Base-by-base conservation (phyloP, 495 filamentous ascomycete genomes). In the Opeltia flavorubescens region DNA sequence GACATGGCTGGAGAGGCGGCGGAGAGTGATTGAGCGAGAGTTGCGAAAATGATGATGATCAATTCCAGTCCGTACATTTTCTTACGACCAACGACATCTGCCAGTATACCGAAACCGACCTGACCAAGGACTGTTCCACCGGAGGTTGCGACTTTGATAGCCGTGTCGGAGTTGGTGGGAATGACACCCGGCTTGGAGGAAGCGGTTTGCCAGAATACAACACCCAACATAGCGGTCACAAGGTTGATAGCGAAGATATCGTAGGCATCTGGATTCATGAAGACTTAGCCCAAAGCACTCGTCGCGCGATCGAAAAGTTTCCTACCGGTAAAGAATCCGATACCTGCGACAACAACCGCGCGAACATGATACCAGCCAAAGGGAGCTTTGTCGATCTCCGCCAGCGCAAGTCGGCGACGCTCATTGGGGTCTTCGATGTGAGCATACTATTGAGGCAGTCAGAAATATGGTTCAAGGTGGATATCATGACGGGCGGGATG, bases 131-230 rank as follows among this genome's bases (percentile, higher is more conserved):
- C 84, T 21, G 85, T 93, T 35, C 88, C 87, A 48, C 76, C 81
- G 8, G 82, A 89, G n/a, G 86, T 91, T 6, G 86, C 75, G 12
- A 87, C 78, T 63, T 94, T 94, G 67, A 94, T 86, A 40, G 82
- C 85, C 2, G 83, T 89, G 56, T 89, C 84, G 7, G 80, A 74
- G 48, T 60, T 64, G 43, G 66, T 69, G 21, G 79, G 78, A 56
- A 86, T 80, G 44, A 58, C 56, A 18, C 76, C 78, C 53, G 55
- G 50, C 58, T 69, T 54, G 21, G 18, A 36, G 3, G 55, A 50
- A 30, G 81, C 75, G 23, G 58, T 60, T 20, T 77, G 70, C 65
- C 70, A 86, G 70, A 75, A 86, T 47, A 83, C 80, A n/a, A 86
- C 69, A 46, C 83, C 83, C 24, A 89, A 63, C 64, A 89, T 80